phyloP scores from a whole-genome alignment of 2,329 filamentous ascomycete genomes.

The Arthrobotrys iridis region DNA sequence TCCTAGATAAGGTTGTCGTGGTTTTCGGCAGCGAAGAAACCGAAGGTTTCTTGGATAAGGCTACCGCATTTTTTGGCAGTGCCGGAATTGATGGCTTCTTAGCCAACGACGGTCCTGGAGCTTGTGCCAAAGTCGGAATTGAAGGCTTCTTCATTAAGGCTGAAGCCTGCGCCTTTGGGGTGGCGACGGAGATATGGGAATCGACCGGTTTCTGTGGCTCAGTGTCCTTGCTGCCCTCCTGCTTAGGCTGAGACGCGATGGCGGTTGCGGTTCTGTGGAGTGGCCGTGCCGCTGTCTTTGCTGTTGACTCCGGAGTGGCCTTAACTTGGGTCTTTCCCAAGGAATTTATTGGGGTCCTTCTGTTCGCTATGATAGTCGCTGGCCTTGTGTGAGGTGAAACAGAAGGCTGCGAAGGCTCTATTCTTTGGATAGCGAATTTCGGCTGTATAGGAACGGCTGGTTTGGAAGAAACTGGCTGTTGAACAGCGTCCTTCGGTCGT shows the following conservation, averaged over 20 bases:
- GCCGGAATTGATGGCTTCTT: conserved; percentile 2
- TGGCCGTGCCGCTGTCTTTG: background rate
- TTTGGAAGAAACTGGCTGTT: background rate
- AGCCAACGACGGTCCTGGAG: background rate
- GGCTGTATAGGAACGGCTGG: background rate
- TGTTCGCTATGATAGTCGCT: background rate
- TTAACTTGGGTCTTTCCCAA: background rate
- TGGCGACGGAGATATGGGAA: background rate
- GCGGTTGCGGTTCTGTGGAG: background rate
- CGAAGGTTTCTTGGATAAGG: background rate
- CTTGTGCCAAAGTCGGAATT: background rate
- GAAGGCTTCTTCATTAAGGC: background rate
- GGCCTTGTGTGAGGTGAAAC: background rate
- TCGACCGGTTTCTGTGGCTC: background rate
- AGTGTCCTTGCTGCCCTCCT: background rate
- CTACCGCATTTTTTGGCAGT: background rate
- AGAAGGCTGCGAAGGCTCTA: background rate
- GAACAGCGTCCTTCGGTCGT: background rate
- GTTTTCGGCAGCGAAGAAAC: background rate
- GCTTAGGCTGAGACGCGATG: background rate
- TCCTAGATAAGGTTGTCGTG: background rate
- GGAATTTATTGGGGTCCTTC: background rate
- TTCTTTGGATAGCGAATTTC: background rate
- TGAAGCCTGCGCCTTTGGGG: too few relatives aligned
- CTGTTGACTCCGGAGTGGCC: background rate